phyloP scores from a whole-genome alignment of 441 rosid genomes.

The Populus hybrid region DNA sequence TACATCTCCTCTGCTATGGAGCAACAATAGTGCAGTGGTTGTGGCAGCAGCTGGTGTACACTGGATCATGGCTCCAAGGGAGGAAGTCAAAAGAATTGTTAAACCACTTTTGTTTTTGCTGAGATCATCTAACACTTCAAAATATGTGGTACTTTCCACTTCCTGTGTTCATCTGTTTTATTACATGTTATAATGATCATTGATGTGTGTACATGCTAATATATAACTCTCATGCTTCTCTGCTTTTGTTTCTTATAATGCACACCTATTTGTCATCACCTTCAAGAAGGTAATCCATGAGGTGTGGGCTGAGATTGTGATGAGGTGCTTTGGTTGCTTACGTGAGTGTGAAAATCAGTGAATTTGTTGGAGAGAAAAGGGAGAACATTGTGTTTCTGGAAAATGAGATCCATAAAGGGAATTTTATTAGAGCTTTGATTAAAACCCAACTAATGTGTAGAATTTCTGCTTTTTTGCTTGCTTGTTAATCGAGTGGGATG shows the following conservation, averaged over 20 bases:
- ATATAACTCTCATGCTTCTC: background rate
- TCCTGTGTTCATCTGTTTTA: constrained; percentile 2
- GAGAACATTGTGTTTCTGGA: background rate
- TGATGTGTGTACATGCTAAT: background rate
- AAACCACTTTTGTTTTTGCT: constrained; percentile 84
- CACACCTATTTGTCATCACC: background rate
- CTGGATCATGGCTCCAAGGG: constrained; percentile 89
- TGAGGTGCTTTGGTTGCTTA: background rate
- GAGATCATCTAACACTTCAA: constrained; percentile 82
- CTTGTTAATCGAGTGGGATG: background rate
- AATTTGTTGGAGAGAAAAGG: background rate
- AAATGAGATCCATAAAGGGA: background rate
- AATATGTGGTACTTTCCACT: constrained; percentile 74
- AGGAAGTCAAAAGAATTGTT: constrained; percentile 71
- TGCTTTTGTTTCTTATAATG: background rate
- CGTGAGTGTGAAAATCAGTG: background rate
- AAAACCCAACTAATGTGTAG: background rate
- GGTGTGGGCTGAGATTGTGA: constrained; percentile 2
- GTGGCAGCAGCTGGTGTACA: constrained; percentile 93
- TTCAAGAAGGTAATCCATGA: constrained; percentile 1
- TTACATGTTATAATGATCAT: constrained; percentile 2
- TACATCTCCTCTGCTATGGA: constrained; percentile 92
- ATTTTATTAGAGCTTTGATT: background rate
- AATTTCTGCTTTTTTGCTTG: background rate
- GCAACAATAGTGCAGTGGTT: constrained; percentile 92